These are phyloP conservation scores for Clonostachys rosea DNA, from an alignment of 2,329 filamentous ascomycete genomes.

Conservation along the genomic window DNA sequence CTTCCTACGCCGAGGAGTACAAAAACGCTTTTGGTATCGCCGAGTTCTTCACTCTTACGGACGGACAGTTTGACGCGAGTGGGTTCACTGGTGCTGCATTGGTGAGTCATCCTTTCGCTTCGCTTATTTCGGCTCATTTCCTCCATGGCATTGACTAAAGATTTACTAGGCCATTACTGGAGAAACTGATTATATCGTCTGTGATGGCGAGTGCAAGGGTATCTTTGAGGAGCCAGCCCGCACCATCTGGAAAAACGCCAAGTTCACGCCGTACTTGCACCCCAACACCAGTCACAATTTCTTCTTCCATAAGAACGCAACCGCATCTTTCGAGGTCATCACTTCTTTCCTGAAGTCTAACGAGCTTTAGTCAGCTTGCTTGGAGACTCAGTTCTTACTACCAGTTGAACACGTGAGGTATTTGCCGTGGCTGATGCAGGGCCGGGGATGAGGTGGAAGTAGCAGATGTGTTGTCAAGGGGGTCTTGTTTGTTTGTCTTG, in stretches of 20 bases:
- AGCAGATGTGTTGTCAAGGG: no score
- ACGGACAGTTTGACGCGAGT: conserved; percentile 9
- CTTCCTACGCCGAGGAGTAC: conserved; percentile 7
- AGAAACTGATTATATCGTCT: conserved; percentile 12
- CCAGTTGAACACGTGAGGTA: no score
- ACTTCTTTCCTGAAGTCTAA: not conserved
- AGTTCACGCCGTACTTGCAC: conserved; percentile 8
- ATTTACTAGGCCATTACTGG: conserved; percentile 3
- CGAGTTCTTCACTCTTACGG: conserved; percentile 8
- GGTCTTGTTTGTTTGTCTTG: no score
- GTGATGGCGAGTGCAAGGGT: conserved; percentile 14
- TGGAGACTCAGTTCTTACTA: no score
- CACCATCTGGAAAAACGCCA: conserved; percentile 9
- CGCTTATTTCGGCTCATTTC: not conserved
- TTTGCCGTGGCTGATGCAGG: no score
- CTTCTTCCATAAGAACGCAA: conserved; percentile 9
- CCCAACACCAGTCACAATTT: conserved; percentile 10
- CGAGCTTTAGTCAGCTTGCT: no score
- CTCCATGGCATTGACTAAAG: not conserved
- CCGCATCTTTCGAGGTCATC: conserved; percentile 1
- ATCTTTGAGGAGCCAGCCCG: conserved; percentile 15
- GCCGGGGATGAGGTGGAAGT: no score
- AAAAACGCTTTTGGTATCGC: conserved; percentile 8
- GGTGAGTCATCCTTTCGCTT: not conserved
- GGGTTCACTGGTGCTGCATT: conserved; percentile 8